phyloP scores from a whole-genome alignment of 208 protist species.

The Trypanosoma cruzi region DNA sequence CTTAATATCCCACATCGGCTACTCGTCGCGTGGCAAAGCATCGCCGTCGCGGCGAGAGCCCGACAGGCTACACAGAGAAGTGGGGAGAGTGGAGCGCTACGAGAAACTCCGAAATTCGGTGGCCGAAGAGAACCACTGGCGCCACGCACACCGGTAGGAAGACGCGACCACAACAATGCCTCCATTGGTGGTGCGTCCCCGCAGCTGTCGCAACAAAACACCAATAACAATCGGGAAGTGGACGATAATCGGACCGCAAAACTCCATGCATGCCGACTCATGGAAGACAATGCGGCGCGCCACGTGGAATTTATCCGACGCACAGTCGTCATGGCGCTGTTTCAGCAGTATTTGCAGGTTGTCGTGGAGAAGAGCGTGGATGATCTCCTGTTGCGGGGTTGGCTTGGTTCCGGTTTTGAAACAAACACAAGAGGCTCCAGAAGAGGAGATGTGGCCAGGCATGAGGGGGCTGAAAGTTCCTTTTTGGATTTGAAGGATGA shows the following conservation, averaged over 20 bases:
- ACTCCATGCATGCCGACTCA: not conserved
- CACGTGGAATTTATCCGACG: conserved; percentile 52
- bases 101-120: not conserved
- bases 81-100: not conserved
- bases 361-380: conserved; percentile 40
- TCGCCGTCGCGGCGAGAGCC: conserved; percentile 40
- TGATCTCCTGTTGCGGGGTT: conserved; percentile 51
- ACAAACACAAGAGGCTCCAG: not conserved
- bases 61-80: conserved; percentile 1
- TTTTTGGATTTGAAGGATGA: not conserved
- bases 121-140: not conserved
- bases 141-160: not conserved
- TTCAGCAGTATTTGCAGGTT: conserved; percentile 59
- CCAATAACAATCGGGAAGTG: not conserved
- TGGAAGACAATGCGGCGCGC: conserved; percentile 40
- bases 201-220: not conserved
- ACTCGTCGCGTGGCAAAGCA: conserved; percentile 60
- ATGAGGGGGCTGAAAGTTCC: not conserved
- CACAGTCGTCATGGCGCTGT: conserved; percentile 43
- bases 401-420: conserved; percentile 25
- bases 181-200: not conserved
- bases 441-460: not conserved
- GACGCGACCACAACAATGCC: not conserved
- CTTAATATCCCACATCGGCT: conserved; percentile 55
- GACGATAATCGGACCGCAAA: not conserved